phyloP scores from a whole-genome alignment of 2,329 filamentous ascomycete genomes.

The Sporothrix schenckii region DNA sequence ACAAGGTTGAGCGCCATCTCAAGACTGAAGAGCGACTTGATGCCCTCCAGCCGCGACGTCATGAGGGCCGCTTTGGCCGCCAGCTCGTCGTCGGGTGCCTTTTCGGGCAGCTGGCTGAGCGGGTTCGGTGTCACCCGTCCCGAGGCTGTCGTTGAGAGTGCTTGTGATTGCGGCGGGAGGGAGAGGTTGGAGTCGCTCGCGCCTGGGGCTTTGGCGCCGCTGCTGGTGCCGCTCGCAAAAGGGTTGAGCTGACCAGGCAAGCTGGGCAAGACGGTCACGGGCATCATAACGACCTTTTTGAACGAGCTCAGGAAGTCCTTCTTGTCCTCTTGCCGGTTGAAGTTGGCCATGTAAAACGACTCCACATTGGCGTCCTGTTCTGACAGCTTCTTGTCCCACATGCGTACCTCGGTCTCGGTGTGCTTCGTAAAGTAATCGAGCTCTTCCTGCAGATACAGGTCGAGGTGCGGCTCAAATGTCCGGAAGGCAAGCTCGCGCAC shows the following conservation, averaged over 20 bases:
- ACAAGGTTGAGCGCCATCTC: conserved; percentile 90
- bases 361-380: conserved; percentile 90
- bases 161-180: background rate
- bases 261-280: conserved; percentile 83
- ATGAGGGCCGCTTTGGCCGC: conserved; percentile 98
- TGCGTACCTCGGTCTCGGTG: conserved; percentile 74
- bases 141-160: background rate
- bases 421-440: conserved; percentile 79
- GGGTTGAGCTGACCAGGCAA: conserved; percentile 63
- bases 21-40: conserved; percentile 92
- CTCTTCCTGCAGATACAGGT: conserved; percentile 90
- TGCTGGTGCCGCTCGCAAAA: conserved; percentile 52
- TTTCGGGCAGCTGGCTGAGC: conserved; percentile 30
- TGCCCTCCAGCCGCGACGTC: conserved; percentile 91
- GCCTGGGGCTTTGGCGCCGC: conserved; percentile 9
- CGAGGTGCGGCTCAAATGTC: conserved; percentile 90
- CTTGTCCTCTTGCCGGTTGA: conserved; percentile 93
- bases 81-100: conserved; percentile 85
- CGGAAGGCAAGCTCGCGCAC: conserved; percentile 68
- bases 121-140: conserved; percentile 30
- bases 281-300: conserved; percentile 99
- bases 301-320: conserved; percentile 95
- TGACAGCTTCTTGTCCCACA: conserved; percentile 89
- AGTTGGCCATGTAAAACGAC: conserved; percentile 92
- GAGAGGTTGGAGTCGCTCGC: background rate